These are phyloP conservation scores for Trichocomaceae sp. DNA, from an alignment of 2,329 filamentous ascomycete genomes.

Conservation along the genomic window DNA sequence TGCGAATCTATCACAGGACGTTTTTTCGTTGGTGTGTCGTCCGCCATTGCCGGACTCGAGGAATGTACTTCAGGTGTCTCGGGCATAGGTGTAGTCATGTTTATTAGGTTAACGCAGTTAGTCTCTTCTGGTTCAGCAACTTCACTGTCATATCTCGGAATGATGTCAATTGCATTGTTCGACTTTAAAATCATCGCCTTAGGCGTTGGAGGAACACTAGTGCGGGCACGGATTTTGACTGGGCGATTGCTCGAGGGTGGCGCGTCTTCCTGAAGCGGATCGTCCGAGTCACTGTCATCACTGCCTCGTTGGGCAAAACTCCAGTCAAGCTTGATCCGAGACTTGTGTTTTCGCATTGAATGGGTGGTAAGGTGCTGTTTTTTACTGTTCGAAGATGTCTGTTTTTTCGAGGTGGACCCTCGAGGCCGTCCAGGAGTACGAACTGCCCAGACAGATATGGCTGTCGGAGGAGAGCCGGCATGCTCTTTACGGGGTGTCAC, in stretches of 20 bases:
- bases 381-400: slow-evolving; percentile 18
- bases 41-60: slow-evolving; percentile 1
- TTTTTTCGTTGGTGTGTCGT: slow-evolving; percentile 6
- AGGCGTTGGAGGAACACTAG: slow-evolving; percentile 1
- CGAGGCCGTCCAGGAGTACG: slow-evolving; percentile 18
- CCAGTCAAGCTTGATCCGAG: slow-evolving; percentile 30
- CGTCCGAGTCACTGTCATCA: slow-evolving; percentile 37
- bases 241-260: slow-evolving; percentile 20
- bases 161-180: background rate
- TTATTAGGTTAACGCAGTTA: background rate
- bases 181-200: background rate
- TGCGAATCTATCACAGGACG: background rate
- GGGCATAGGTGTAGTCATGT: background rate
- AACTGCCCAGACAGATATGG: slow-evolving; percentile 34
- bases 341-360: slow-evolving; percentile 22
- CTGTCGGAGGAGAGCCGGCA: slow-evolving; percentile 29
- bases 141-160: background rate
- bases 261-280: slow-evolving; percentile 33
- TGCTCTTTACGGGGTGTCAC: slow-evolving; percentile 11
- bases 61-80: slow-evolving; percentile 7
- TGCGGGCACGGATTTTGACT: slow-evolving; percentile 1
- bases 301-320: slow-evolving; percentile 27
- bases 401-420: slow-evolving; percentile 20
- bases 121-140: background rate
- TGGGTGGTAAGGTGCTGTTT: slow-evolving; percentile 15